phyloP scores from a whole-genome alignment of 2,329 filamentous ascomycete species.

The Dothideomycetidae sp. region DNA sequence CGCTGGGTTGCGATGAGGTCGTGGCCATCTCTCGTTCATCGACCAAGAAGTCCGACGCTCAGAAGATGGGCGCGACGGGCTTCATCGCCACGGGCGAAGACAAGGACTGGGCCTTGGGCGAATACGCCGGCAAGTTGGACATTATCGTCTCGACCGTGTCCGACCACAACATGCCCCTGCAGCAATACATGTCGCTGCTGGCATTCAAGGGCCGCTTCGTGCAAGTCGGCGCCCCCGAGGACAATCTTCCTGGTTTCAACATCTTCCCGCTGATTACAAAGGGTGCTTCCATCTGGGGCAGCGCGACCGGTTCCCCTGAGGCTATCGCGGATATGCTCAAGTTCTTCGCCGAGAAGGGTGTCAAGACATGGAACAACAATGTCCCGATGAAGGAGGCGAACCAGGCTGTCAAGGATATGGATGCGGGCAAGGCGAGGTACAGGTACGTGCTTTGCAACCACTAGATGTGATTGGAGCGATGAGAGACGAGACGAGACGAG shows the following conservation, averaged over 20 bases:
- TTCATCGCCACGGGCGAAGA: slow-evolving; percentile 44
- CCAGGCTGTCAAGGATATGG: slow-evolving; percentile 42
- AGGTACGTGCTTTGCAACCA: slow-evolving; percentile 27
- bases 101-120: slow-evolving; percentile 42
- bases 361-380: slow-evolving; percentile 49
- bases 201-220: slow-evolving; percentile 45
- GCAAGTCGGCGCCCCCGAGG: slow-evolving; percentile 52
- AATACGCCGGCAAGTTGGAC: slow-evolving; percentile 38
- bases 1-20: slow-evolving; percentile 50
- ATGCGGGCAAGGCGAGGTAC: slow-evolving; percentile 38
- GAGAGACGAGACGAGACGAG: slow-evolving; percentile 1
- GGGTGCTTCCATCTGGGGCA: slow-evolving; percentile 31
- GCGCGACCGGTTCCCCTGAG: slow-evolving; percentile 36
- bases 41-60: slow-evolving; percentile 43
- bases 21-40: slow-evolving; percentile 48
- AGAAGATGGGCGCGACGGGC: slow-evolving; percentile 44
- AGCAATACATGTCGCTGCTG: slow-evolving; percentile 45
- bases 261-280: slow-evolving; percentile 45
- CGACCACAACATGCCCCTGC: slow-evolving; percentile 45
- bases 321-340: slow-evolving; percentile 48
- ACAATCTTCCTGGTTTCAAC: slow-evolving; percentile 36
- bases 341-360: slow-evolving; percentile 42
- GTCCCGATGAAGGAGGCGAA: slow-evolving; percentile 45
- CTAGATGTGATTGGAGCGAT: not conserved
- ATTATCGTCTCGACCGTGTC: slow-evolving; percentile 45